Percentiles rank a stretch among this genome's conserved stretches.
Evolutionary conservation across 306 rosid genomes (phyloP).

Genomic region (Pterocarpus macrocarpus): DNA sequence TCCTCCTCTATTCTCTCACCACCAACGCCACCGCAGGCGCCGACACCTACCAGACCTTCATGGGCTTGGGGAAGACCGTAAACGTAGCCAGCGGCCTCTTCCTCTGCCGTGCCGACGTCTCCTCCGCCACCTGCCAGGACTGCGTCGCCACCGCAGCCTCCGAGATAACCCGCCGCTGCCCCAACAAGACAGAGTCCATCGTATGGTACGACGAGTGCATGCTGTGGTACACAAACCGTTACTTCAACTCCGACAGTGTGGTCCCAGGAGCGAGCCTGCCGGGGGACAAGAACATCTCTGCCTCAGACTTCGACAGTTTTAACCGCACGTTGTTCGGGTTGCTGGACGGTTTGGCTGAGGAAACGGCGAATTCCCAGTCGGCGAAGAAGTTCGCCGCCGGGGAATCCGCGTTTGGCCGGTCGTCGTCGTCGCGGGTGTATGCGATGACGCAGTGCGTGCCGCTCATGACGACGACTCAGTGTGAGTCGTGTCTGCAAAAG

Average conservation of each 20-base stretch:
- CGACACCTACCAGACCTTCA: slow-evolving; percentile 26
- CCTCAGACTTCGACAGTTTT: slow-evolving; percentile 17
- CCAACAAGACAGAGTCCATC: slow-evolving; percentile 40
- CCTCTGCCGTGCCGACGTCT: slow-evolving; percentile 58
- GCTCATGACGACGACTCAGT: background rate
- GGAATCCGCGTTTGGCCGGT: background rate
- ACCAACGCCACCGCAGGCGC: slow-evolving; percentile 38
- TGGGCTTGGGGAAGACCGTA: background rate
- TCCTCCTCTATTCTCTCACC: slow-evolving; percentile 51
- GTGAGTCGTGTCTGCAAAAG: slow-evolving; percentile 30
- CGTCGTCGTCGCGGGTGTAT: slow-evolving; percentile 19
- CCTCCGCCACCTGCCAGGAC: slow-evolving; percentile 21
- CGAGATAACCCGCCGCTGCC: slow-evolving; percentile 28
- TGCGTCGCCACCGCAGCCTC: slow-evolving; percentile 46
- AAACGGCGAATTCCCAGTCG: slow-evolving; percentile 29
- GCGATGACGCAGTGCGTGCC: slow-evolving; percentile 45
- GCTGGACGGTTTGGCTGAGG: background rate
- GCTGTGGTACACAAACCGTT: slow-evolving; percentile 48
- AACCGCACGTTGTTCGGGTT: slow-evolving; percentile 16
- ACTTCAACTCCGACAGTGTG: background rate
- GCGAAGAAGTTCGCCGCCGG: slow-evolving; percentile 38
- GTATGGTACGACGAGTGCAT: slow-evolving; percentile 54
- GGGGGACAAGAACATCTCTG: background rate
- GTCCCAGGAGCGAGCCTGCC: background rate
- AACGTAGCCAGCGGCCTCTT: slow-evolving; percentile 39